Evolutionary conservation across 2,329 filamentous ascomycete species (phyloP).

Genomic region (Berkeleyomyces basicola): DNA sequence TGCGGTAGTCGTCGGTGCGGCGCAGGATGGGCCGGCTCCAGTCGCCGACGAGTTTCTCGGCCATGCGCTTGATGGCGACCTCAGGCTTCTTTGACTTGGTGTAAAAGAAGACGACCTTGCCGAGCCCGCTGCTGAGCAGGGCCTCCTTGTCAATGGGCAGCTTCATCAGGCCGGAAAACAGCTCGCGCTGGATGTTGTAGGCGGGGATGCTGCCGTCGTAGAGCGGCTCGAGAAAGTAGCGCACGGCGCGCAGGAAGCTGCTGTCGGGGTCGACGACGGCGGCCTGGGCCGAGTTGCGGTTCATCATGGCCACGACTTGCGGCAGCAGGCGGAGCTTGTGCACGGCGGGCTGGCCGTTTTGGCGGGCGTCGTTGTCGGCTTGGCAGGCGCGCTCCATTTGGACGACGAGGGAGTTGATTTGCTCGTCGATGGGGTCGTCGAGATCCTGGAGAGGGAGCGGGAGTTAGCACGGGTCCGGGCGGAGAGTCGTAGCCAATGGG

Average conservation of each 20-base stretch:
- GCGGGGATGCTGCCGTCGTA: slow-evolving; percentile 88
- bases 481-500: not conserved
- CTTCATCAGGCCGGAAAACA: slow-evolving; percentile 64
- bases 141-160: slow-evolving; percentile 84
- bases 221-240: slow-evolving; percentile 92
- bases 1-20: slow-evolving; percentile 86
- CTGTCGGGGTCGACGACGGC: slow-evolving; percentile 85
- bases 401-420: slow-evolving; percentile 73
- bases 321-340: slow-evolving; percentile 91
- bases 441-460: slow-evolving; percentile 44
- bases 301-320: slow-evolving; percentile 74
- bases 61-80: slow-evolving; percentile 77
- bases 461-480: not conserved
- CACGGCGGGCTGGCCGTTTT: slow-evolving; percentile 62
- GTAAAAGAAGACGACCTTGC: slow-evolving; percentile 93
- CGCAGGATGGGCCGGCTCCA: slow-evolving; percentile 93
- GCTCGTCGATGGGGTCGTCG: slow-evolving; percentile 75
- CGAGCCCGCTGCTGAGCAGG: slow-evolving; percentile 78
- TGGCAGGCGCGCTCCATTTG: slow-evolving; percentile 84
- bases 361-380: slow-evolving; percentile 68
- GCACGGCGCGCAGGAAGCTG: slow-evolving; percentile 85
- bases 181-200: slow-evolving; percentile 92
- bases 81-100: slow-evolving; percentile 88
- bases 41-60: slow-evolving; percentile 79
- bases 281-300: slow-evolving; percentile 71